Evolutionary conservation across 2,329 filamentous ascomycete species (phyloP).

Genomic region (Aurifilum marmelostoma): DNA sequence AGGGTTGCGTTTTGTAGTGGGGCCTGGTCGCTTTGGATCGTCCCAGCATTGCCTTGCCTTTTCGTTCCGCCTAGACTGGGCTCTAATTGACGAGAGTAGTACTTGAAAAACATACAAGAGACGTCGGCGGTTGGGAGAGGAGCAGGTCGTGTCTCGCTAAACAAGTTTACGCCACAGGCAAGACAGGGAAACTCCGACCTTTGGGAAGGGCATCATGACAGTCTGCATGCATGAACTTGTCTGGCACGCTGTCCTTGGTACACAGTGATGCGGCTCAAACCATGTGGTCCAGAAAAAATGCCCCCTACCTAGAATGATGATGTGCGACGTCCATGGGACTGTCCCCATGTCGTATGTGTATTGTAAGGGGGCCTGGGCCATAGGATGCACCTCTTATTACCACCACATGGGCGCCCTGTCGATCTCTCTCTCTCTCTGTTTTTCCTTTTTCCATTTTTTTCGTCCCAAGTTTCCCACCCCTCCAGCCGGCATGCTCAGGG

Average conservation of each 20-base stretch:
- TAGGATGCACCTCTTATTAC: constrained; percentile 13
- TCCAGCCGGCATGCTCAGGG: neutral
- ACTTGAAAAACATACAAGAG: neutral
- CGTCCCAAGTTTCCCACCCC: constrained; percentile 17
- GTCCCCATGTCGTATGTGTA: constrained; percentile 1
- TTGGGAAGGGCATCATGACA: neutral
- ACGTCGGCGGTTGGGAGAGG: neutral
- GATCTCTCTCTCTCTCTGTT: neutral
- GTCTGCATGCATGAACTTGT: constrained; percentile 5
- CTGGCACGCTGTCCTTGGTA: constrained; percentile 1
- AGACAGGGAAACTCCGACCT: neutral
- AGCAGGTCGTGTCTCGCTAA: neutral
- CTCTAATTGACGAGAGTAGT: neutral
- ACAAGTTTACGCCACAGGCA: neutral
- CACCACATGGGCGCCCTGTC: constrained; percentile 20
- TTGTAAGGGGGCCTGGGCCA: constrained; percentile 17
- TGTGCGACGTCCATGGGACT: constrained; percentile 20
- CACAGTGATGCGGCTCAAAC: constrained; percentile 29
- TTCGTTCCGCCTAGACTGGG: neutral
- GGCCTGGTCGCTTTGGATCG: neutral
- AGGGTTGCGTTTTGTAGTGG: neutral
- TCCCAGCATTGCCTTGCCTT: neutral
- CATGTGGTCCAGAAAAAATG: constrained; percentile 24
- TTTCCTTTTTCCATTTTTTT: neutral
- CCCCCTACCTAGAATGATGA: constrained; percentile 18